Base-by-base conservation (phyloP, 768 basidiomycete genomes). In the Trametes meyenii region DNA sequence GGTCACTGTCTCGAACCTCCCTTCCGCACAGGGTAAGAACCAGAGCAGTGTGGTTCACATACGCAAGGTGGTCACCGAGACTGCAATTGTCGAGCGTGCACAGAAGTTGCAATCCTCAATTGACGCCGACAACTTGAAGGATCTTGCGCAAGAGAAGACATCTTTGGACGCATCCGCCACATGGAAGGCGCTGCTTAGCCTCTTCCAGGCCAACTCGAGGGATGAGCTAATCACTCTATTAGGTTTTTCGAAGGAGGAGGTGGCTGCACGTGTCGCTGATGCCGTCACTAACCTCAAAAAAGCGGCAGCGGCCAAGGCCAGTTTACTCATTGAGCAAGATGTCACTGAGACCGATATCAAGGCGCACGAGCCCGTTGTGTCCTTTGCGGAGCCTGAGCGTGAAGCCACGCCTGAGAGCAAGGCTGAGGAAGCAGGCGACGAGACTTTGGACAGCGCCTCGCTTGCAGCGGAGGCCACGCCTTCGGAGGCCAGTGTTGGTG, bases 241-340 rank as follows among this genome's bases (percentile, higher is more conserved):
- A 14, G 96, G 96, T 0, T 98, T 96, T 74, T 96, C 94, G 3
- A 96, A 96, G 74, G 84, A 82, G 11, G 93, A 96, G 64, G 84
- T 97, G 17, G 86, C 85, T 2, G 76, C 79, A 4, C 88, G 88
- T 63, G 92, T 98, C 17, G 85, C 86, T 11, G 88, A 92, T 64
- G 94, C 94, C 12, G 84, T 96, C 46, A 85, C 89, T 48, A 89
- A 85, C 53, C 77, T 94, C 65, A 88, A 88, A 67, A 77, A 78
- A 14, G 66, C 78, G 0, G 75, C 76, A 13, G 73, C 75, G 11
- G 69, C 73, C 49, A 67, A 72, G 63, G 64, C 70, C 4, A 64
- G 61, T 57, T 45, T 66, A 0, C 65, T 69, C 2, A 66, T 69
- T 8, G 75, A 76, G 55, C 71, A 72, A 21, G 76, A 81, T 33